Percentiles rank a stretch among this genome's conserved stretches.
phyloP scores from a whole-genome alignment of 768 basidiomycete genomes.

The Russula abietina region DNA sequence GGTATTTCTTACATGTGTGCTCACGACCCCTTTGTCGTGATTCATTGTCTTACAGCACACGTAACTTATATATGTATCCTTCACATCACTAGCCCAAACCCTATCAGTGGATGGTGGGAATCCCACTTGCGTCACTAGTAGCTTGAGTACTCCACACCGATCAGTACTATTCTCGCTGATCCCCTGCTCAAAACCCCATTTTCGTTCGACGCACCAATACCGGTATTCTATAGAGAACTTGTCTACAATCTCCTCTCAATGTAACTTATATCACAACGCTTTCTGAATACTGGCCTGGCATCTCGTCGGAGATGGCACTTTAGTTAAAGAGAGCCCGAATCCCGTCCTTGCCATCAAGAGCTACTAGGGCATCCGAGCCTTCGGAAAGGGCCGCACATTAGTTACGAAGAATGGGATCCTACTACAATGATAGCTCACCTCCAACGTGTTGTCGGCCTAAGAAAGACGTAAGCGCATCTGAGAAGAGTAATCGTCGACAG shows the following conservation, averaged over 20 bases:
- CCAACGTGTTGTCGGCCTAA: constrained; percentile 50
- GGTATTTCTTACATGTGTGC: no score
- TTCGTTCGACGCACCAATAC: not conserved
- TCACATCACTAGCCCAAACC: no score
- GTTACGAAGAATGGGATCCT: not conserved
- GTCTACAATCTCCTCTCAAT: not conserved
- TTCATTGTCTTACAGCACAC: no score
- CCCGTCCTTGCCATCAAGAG: not conserved
- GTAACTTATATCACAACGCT: not conserved
- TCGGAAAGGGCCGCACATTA: not conserved
- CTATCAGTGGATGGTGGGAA: no score
- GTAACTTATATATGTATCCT: no score
- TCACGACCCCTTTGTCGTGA: no score
- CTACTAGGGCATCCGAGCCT: not conserved
- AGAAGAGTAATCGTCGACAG: no score
- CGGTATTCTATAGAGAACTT: not conserved
- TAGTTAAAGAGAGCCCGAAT: constrained; percentile 6
- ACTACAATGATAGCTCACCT: constrained; percentile 31
- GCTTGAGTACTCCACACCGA: not conserved
- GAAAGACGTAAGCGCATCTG: not conserved
- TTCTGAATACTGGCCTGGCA: not conserved
- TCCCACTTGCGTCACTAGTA: no score
- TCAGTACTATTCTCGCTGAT: not conserved
- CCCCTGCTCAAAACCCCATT: not conserved
- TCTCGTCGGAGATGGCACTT: not conserved